A percentile compares a stretch with the other conserved stretches of the same genome.
Conservation (phyloP, 2,329 filamentous ascomycete species). For the Aspergillus sp. region DNA sequence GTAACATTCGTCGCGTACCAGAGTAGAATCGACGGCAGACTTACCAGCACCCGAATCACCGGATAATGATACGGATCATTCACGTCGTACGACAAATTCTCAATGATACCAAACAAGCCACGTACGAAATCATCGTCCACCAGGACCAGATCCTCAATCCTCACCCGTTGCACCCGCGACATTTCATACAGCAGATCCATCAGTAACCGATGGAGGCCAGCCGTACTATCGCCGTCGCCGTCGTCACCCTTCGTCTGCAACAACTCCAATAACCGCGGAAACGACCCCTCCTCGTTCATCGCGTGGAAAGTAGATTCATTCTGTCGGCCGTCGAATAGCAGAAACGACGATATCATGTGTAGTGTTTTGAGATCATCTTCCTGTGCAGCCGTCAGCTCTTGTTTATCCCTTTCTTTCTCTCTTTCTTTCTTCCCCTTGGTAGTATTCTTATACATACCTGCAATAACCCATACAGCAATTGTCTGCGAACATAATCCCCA, state of each 20-base stretch:
- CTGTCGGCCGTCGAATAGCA: conserved; percentile 76
- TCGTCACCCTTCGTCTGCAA: conserved; percentile 57
- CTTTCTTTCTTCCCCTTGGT: too few relatives aligned
- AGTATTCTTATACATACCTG: conserved; percentile 38
- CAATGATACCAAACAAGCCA: conserved; percentile 78
- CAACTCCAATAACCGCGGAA: conserved; percentile 73
- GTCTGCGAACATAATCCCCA: conserved; percentile 78
- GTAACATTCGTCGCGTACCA: not conserved
- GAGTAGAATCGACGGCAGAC: conserved; percentile 21
- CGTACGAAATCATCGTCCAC: conserved; percentile 71
- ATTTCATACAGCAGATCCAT: conserved; percentile 93
- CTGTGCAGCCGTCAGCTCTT: conserved; percentile 35
- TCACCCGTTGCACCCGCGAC: conserved; percentile 80
- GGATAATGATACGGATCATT: conserved; percentile 94
- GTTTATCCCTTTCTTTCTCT: too few relatives aligned
- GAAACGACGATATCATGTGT: conserved; percentile 71
- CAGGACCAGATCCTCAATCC: conserved; percentile 62
- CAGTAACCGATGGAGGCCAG: conserved; percentile 67
- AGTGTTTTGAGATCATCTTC: conserved; percentile 78
- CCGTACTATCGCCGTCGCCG: conserved; percentile 23
- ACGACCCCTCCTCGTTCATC: conserved; percentile 81
- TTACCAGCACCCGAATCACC: conserved; percentile 81
- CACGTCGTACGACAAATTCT: conserved; percentile 75
- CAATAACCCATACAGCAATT: conserved; percentile 84
- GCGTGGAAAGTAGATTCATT: conserved; percentile 72